phyloP scores from a whole-genome alignment of 352 stramenopile species.

The Phytophthora fragariae region DNA sequence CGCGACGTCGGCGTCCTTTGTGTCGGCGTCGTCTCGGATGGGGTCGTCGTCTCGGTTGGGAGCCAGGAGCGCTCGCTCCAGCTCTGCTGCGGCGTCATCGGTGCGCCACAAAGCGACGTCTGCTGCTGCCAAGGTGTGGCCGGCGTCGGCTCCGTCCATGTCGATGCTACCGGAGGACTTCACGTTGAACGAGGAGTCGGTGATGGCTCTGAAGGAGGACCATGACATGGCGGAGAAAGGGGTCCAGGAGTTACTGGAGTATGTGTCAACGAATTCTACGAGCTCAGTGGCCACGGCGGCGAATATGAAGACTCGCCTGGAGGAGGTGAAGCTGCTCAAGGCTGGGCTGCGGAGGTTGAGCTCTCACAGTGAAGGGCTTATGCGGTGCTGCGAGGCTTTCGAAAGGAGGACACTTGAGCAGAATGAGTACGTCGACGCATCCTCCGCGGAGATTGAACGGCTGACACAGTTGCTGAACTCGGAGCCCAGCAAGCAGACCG shows the following conservation, averaged over 20 bases:
- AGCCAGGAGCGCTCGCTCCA: slow-evolving; percentile 11
- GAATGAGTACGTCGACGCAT: slow-evolving; percentile 51
- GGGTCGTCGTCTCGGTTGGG: slow-evolving; percentile 22
- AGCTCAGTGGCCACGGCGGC: slow-evolving; percentile 44
- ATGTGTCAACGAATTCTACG: slow-evolving; percentile 33
- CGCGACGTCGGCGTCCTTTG: slow-evolving; percentile 43
- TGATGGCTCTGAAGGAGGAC: slow-evolving; percentile 74
- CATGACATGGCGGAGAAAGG: slow-evolving; percentile 69
- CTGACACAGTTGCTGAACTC: slow-evolving; percentile 45
- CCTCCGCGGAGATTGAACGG: slow-evolving; percentile 54
- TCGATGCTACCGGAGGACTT: slow-evolving; percentile 52
- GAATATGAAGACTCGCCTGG: slow-evolving; percentile 52
- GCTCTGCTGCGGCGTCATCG: slow-evolving; percentile 9
- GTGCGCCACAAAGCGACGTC: slow-evolving; percentile 20
- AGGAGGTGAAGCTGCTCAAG: slow-evolving; percentile 67
- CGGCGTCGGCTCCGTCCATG: slow-evolving; percentile 34
- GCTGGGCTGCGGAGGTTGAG: slow-evolving; percentile 49
- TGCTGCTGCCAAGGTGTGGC: slow-evolving; percentile 50
- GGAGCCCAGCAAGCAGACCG: slow-evolving; percentile 28
- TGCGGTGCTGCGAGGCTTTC: slow-evolving; percentile 58
- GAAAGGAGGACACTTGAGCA: slow-evolving; percentile 54
- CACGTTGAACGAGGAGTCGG: slow-evolving; percentile 44
- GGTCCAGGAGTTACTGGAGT: slow-evolving; percentile 68
- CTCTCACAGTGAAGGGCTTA: slow-evolving; percentile 55
- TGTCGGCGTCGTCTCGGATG: slow-evolving; percentile 43